These are phyloP conservation scores for Colletotrichum musicola DNA, from an alignment of 2,329 filamentous ascomycete genomes.

Conservation along the genomic window DNA sequence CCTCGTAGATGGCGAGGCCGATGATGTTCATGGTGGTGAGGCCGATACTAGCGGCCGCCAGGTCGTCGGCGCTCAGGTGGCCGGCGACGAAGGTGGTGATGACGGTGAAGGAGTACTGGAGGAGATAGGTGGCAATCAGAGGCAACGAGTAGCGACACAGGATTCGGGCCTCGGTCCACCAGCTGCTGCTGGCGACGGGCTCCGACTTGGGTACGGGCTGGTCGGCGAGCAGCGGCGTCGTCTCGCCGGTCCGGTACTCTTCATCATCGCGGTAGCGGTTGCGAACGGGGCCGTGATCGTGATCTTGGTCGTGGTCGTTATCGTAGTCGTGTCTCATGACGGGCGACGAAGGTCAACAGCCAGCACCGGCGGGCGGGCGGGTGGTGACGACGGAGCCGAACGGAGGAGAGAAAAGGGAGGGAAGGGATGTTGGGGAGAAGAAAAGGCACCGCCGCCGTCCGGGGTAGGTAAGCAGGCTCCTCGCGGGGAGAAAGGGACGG, in stretches of 20 bases:
- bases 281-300: background rate
- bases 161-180: conserved; percentile 32
- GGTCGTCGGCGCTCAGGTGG: conserved; percentile 63
- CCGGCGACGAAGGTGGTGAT: conserved; percentile 65
- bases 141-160: conserved; percentile 56
- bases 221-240: conserved; percentile 31
- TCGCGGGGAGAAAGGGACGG: background rate
- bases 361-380: background rate
- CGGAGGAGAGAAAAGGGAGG: background rate
- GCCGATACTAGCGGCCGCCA: conserved; percentile 65
- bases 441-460: background rate
- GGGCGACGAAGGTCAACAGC: conserved; percentile 3
- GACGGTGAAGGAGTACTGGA: conserved; percentile 63
- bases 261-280: conserved; percentile 19
- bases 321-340: conserved; percentile 14
- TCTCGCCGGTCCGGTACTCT: conserved; percentile 30
- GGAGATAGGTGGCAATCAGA: conserved; percentile 64
- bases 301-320: too few relatives aligned
- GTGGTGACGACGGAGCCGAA: conserved; percentile 11
- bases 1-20: conserved; percentile 63
- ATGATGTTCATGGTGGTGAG: conserved; percentile 67
- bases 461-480: too few relatives aligned
- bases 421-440: background rate
- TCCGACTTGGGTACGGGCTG: conserved; percentile 32
- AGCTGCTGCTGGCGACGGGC: conserved; percentile 12